A percentile compares a stretch with the other conserved stretches of the same genome.
phyloP scores from a whole-genome alignment of 202 grass and related monocot genomes.

The Carex arenaria region DNA sequence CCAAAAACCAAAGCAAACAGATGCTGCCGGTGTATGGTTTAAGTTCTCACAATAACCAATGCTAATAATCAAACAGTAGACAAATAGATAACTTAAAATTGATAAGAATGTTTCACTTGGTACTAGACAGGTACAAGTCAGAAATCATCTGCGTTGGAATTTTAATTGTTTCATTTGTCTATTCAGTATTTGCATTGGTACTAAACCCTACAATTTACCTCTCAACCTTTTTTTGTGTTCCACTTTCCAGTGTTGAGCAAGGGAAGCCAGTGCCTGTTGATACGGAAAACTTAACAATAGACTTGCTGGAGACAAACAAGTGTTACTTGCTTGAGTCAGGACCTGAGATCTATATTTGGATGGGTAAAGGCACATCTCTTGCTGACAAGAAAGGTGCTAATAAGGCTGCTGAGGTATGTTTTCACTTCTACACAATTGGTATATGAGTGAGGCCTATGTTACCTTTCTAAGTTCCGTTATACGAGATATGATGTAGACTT shows the following conservation, averaged over 20 bases:
- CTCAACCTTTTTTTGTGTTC: conserved; percentile 14
- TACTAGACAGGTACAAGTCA: not conserved
- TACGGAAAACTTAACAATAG: conserved; percentile 56
- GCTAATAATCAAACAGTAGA: not conserved
- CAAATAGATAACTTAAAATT: not conserved
- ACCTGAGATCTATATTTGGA: conserved; percentile 74
- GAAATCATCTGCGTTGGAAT: not conserved
- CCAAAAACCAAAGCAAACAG: not conserved
- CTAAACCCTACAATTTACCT: not conserved
- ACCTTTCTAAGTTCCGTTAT: not conserved
- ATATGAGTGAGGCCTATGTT: not conserved
- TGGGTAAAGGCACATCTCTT: conserved; percentile 72
- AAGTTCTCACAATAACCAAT: not conserved
- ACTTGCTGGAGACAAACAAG: conserved; percentile 83
- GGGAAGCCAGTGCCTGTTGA: conserved; percentile 49
- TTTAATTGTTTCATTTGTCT: not conserved
- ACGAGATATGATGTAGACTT: not conserved
- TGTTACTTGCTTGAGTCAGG: conserved; percentile 74
- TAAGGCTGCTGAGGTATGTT: conserved; percentile 67
- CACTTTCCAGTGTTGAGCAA: conserved; percentile 49
- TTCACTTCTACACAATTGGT: not conserved
- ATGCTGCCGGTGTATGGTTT: not conserved
- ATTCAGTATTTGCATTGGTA: conserved; percentile 20
- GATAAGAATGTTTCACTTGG: not conserved
- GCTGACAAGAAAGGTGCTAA: conserved; percentile 76